phyloP scores from a whole-genome alignment of 306 rosid genomes.

The Arachis stenosperma region DNA sequence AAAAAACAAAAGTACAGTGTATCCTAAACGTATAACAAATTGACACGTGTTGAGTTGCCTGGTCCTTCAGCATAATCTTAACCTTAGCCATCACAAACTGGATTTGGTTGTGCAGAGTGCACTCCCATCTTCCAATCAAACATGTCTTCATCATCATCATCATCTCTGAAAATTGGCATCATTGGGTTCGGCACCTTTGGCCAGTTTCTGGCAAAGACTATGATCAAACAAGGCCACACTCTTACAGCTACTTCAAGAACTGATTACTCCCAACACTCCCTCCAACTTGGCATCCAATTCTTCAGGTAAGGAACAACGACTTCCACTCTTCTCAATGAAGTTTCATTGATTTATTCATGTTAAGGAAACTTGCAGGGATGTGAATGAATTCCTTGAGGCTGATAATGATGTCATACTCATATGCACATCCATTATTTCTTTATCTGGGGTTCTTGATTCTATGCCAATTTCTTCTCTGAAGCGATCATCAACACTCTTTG shows the following conservation, averaged over 20 bases:
- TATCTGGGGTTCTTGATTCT: conserved; percentile 48
- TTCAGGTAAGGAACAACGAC: conserved; percentile 42
- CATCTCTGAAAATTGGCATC: conserved; percentile 54
- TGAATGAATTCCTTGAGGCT: conserved; percentile 46
- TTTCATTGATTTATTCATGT: background rate
- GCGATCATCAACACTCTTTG: conserved; percentile 51
- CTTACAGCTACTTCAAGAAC: conserved; percentile 59
- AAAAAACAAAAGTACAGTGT: too few relatives aligned
- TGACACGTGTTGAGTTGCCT: background rate
- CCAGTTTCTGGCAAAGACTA: conserved; percentile 59
- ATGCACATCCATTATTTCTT: conserved; percentile 60
- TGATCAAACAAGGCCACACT: conserved; percentile 62
- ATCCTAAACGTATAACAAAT: too few relatives aligned
- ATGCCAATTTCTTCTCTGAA: conserved; percentile 51
- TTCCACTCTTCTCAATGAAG: background rate
- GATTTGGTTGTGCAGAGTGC: background rate
- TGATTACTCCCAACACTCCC: conserved; percentile 47
- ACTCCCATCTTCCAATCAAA: background rate
- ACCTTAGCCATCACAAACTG: background rate
- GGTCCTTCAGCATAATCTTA: background rate
- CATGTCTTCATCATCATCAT: conserved; percentile 29
- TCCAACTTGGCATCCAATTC: conserved; percentile 52
- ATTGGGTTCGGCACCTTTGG: conserved; percentile 62
- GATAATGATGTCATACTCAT: conserved; percentile 59
- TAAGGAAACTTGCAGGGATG: conserved; percentile 36